Evolutionary conservation across 2,329 filamentous ascomycete genomes (phyloP), one percentile per base, ranked within the genome.

Genomic region (Epichloe brachyelytri): DNA sequence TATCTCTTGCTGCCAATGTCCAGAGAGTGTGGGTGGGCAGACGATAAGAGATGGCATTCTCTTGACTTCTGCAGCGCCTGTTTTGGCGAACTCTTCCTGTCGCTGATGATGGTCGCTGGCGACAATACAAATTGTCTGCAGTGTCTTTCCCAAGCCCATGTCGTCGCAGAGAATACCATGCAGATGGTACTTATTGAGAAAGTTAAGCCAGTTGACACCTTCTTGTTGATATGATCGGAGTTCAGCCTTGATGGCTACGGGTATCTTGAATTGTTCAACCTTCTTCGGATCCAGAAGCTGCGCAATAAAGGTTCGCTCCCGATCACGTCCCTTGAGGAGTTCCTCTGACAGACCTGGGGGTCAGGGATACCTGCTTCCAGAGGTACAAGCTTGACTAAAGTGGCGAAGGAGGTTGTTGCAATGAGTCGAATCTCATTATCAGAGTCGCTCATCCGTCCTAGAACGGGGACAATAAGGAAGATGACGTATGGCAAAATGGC

Each of bases 101-200:
- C 93, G 83, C 63, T 94, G 76, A 65, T 98, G 91, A 63, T 98
- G 93, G 64, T 98, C 93, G 68, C 90, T 97, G 10, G 93, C 91
- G 43, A 98, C 90, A 61, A 98, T 98, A 67, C 93, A 98, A 20
- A 98, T 80, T 0, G 94, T 98, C 66, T 98, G 93, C 11, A 98
- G 72, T 1, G 93, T 98, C 72, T 98, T 98, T 47, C 93, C 93
- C 30, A 98, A 85, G 62, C 93, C 93, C 93, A 98, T 98, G 66
- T 98, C 93, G 62, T 98, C 93, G 64, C 93, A 98, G 53, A 98
- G 86, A 67, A 98, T 96, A 46, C 93, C 93, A 60, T 98, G 94
- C 1, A 98, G 80, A 61, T 98, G 91, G 65, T 97, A 98, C 52
- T 90, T 90, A 66, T 98, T 98, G 58, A 98, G 82, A 71, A 98